Percentiles rank a stretch among this genome's conserved stretches.
These are phyloP conservation scores for Cordyceps militaris DNA, from an alignment of 2,329 filamentous ascomycete species.

Conservation along the genomic window DNA sequence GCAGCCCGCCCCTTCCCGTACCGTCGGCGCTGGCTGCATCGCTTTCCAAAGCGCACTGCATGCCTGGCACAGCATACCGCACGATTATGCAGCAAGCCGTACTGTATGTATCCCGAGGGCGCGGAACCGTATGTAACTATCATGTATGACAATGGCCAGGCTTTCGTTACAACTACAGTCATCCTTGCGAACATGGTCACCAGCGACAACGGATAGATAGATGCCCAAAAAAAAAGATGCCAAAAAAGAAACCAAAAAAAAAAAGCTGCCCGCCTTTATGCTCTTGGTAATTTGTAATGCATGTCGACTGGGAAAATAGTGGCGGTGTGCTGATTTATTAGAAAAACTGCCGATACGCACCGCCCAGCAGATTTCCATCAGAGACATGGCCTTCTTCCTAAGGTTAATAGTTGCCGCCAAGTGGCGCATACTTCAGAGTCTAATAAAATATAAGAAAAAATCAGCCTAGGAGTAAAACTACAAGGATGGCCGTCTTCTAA, in stretches of 20 bases:
- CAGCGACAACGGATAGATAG: background rate
- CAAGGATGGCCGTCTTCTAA: no score
- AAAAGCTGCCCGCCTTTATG: background rate
- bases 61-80: background rate
- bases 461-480: no score
- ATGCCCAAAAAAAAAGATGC: background rate
- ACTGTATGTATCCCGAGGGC: background rate
- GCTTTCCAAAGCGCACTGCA: background rate
- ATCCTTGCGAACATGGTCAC: background rate
- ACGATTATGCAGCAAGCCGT: slow-evolving; percentile 7
- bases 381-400: background rate
- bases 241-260: background rate
- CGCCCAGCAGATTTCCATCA: background rate
- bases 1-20: background rate
- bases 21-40: background rate
- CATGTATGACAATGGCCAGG: background rate
- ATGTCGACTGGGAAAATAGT: background rate
- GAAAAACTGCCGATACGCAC: slow-evolving; percentile 2
- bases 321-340: background rate
- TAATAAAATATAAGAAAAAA: no score
- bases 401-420: no score
- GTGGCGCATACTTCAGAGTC: no score
- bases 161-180: background rate
- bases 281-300: background rate
- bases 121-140: background rate